Conservation (phyloP, 2,329 filamentous ascomycete genomes). For the Cordyceps cicadae region DNA sequence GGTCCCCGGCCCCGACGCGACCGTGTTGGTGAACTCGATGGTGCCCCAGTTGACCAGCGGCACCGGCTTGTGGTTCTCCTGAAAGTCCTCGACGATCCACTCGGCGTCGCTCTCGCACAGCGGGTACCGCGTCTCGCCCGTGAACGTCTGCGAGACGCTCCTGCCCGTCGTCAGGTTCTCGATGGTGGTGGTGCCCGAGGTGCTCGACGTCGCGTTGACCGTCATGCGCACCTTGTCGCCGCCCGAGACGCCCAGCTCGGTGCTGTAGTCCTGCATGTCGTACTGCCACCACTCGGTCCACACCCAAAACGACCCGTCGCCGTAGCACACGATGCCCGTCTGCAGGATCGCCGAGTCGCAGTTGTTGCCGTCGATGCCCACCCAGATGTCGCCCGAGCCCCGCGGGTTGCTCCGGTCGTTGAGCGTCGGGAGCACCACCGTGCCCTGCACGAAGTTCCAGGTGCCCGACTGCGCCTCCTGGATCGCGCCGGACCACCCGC, state of each 20-base stretch:
- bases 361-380: slow-evolving; percentile 33
- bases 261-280: slow-evolving; percentile 27
- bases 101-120: neutral
- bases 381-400: slow-evolving; percentile 26
- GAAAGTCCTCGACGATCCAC: neutral
- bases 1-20: neutral
- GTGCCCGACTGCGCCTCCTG: neutral
- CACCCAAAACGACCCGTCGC: slow-evolving; percentile 25
- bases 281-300: slow-evolving; percentile 36
- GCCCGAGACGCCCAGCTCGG: slow-evolving; percentile 14
- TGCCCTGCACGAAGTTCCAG: neutral
- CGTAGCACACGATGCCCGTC: slow-evolving; percentile 31
- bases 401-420: neutral
- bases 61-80: neutral
- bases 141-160: slow-evolving; percentile 41
- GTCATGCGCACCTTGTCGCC: slow-evolving; percentile 19
- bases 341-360: slow-evolving; percentile 29
- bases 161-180: slow-evolving; percentile 42
- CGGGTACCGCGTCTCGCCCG: slow-evolving; percentile 22
- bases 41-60: neutral
- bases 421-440: neutral
- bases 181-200: slow-evolving; percentile 14
- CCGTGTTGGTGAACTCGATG: neutral
- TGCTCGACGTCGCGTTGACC: slow-evolving; percentile 16
- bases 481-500: neutral